Evolutionary conservation across 257 asterid species (phyloP).

Genomic region (Apocynum venetum): DNA sequence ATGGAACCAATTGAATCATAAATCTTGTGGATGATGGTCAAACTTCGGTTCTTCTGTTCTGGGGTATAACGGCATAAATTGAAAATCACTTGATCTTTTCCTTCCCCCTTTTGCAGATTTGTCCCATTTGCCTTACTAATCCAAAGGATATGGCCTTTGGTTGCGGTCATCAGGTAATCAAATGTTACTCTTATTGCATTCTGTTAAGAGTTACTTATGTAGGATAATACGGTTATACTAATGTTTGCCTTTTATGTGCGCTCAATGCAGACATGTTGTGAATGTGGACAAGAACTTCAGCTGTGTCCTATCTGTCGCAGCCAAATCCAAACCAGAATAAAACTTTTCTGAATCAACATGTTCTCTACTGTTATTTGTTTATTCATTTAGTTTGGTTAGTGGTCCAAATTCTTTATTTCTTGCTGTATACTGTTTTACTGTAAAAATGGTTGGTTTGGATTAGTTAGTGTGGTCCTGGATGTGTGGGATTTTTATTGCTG

Average conservation of each 20-base stretch:
- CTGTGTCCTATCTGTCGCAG: slow-evolving; percentile 80
- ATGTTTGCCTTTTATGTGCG: background rate
- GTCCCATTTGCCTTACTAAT: slow-evolving; percentile 84
- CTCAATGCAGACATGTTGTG: slow-evolving; percentile 62
- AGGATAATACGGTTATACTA: background rate
- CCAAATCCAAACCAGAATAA: slow-evolving; percentile 65
- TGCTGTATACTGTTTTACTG: background rate
- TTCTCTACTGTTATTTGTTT: background rate
- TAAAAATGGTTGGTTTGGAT: slow-evolving; percentile 1
- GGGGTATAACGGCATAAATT: background rate
- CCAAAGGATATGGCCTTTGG: slow-evolving; percentile 97
- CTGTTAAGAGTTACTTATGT: background rate
- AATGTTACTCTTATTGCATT: background rate
- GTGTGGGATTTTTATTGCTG: background rate
- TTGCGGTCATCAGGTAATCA: slow-evolving; percentile 90
- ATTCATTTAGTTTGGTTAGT: background rate
- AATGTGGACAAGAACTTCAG: slow-evolving; percentile 61
- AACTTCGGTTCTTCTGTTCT: background rate
- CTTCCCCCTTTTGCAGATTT: slow-evolving; percentile 46
- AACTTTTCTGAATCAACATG: slow-evolving; percentile 51
- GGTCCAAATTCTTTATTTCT: slow-evolving; percentile 9
- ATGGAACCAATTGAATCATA: background rate
- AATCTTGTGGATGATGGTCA: background rate
- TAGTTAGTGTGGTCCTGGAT: background rate
- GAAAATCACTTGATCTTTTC: background rate